Conservation (phyloP, 2,329 filamentous ascomycete genomes). For the Sporothrix inflata region DNA sequence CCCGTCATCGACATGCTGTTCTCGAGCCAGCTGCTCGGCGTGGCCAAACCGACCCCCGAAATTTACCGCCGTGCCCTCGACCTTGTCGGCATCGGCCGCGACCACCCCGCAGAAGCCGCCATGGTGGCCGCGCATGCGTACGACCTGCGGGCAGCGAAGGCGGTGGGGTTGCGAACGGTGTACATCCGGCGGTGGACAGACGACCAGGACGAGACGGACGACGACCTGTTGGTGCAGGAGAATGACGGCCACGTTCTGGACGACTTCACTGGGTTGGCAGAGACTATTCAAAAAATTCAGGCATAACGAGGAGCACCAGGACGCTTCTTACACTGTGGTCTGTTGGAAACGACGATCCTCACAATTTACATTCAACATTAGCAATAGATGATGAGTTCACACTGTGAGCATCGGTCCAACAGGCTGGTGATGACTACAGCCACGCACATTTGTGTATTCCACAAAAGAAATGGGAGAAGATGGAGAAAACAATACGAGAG, state of each 20-base stretch:
- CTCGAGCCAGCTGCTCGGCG: slow-evolving; percentile 54
- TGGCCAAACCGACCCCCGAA: slow-evolving; percentile 53
- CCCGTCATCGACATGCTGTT: slow-evolving; percentile 54
- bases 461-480: too few species aligned
- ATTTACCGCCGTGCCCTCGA: slow-evolving; percentile 52
- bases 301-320: too few species aligned
- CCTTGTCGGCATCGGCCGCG: slow-evolving; percentile 45
- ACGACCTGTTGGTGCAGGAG: slow-evolving; percentile 1
- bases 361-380: too few species aligned
- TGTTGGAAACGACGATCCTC: too few species aligned
- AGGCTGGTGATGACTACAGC: too few species aligned
- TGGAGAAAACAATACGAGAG: too few species aligned
- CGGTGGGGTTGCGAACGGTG: slow-evolving; percentile 53
- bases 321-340: too few species aligned
- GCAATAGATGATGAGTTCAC: too few species aligned
- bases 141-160: slow-evolving; percentile 54
- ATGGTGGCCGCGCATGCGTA: slow-evolving; percentile 60
- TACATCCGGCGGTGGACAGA: slow-evolving; percentile 59
- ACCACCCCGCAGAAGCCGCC: slow-evolving; percentile 50
- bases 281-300: not conserved
- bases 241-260: slow-evolving; percentile 12
- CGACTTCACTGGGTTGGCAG: not conserved
- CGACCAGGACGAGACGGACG: slow-evolving; percentile 40
- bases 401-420: too few species aligned
- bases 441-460: too few species aligned